Base-by-base conservation (phyloP, 805 yeast species). In the Nakazawaea laoshanensis region DNA sequence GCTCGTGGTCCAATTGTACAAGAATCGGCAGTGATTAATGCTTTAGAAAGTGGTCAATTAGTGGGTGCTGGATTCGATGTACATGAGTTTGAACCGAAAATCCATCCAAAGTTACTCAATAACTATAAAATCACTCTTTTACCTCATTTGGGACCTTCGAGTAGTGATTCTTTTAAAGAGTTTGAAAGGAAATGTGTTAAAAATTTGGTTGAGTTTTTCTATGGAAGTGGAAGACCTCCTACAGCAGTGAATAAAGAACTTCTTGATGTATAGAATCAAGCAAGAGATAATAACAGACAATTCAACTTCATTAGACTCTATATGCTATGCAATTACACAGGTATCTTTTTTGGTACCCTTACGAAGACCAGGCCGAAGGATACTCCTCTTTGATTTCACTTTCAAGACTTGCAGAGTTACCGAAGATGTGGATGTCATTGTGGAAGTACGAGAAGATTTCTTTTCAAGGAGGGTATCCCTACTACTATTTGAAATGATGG, bases 61-160 rank as follows among this genome's bases (percentile, higher is more conserved):
- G 60, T 59, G 9, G 65, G 67, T 18, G 64, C 61, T 11, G 67
- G 65, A 0, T 57, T 60, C 40, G 67, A 60, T 42, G 67, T 60
- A 11, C 62, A 58, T 37, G 67, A 61, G 36, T 59, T 59, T 42
- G 67, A 61, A 41, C 67, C 67, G 9, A 47, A 50, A 35, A 55
- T 60, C 11, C 46, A 52, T 30, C 50, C 52, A 21, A 51, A 48
- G 30, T 37, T 61, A 12, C 29, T 60, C 22, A 38, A 45, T 7
- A 57, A 59, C 36, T 59, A 53, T 46, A 57, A 46, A 37, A 48
- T 61, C 15, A 54, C 64, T 2, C 24, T 60, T 23, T 43, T 57
- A 10, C 67, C 65, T 5, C 67, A 61, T 37, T 43, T 48, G 22
- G 67, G 65, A 13, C 65, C 48, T 18, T 50, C 59, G 7, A 49